These are phyloP conservation scores for Aspergillus alliaceus DNA, from an alignment of 2,329 filamentous ascomycete genomes.

Conservation along the genomic window DNA sequence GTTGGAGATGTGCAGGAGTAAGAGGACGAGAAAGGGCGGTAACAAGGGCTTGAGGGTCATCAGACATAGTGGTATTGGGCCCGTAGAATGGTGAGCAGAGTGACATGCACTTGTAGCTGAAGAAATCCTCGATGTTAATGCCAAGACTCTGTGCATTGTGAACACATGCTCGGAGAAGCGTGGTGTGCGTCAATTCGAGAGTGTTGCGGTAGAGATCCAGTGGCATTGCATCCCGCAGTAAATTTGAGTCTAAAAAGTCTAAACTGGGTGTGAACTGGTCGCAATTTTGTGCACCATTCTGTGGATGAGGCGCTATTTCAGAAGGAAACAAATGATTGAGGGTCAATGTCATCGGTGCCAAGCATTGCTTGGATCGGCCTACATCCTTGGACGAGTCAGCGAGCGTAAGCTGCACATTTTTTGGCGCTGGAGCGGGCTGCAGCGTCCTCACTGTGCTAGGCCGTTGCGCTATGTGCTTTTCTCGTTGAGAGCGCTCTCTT, in stretches of 20 bases:
- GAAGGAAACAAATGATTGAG: slow-evolving; percentile 2
- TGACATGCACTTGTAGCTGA: slow-evolving; percentile 7
- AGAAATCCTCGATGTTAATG: slow-evolving; percentile 9
- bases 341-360: background rate
- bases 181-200: background rate
- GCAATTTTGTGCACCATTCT: background rate
- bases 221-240: background rate
- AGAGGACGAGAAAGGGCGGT: slow-evolving; percentile 15
- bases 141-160: slow-evolving; percentile 12
- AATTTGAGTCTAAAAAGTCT: no score
- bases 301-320: background rate
- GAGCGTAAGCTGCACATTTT: accelerated
- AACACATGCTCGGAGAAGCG: slow-evolving; percentile 3
- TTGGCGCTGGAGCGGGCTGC: background rate
- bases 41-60: slow-evolving; percentile 24
- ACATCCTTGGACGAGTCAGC: background rate
- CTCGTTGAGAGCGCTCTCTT: slow-evolving; percentile 6
- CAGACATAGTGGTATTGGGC: slow-evolving; percentile 7
- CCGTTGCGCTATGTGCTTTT: background rate
- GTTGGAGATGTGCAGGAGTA: slow-evolving; percentile 34
- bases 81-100: slow-evolving; percentile 38
- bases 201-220: slow-evolving; percentile 2
- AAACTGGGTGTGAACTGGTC: background rate
- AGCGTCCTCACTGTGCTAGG: background rate
- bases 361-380: background rate